phyloP scores from a whole-genome alignment of 176 grass and related monocot genomes.

The Aegilops speltoides region DNA sequence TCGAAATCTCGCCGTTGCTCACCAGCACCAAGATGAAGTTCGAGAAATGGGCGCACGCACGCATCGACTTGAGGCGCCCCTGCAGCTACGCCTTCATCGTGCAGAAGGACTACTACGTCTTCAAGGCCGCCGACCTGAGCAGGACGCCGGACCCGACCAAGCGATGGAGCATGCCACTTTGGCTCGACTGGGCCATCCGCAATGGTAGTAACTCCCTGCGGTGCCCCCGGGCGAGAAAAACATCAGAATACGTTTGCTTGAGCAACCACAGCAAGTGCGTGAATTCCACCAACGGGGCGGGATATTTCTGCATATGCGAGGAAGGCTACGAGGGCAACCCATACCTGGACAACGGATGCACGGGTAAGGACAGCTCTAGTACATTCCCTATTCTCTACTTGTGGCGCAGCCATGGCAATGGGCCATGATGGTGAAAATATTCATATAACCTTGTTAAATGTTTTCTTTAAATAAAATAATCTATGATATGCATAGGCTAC shows the following conservation, averaged over 20 bases:
- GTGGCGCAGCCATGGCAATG: too few species aligned
- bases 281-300: too few species aligned
- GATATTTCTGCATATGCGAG: too few species aligned
- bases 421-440: too few species aligned
- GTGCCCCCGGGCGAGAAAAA: neutral
- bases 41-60: rapidly evolving
- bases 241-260: conserved; percentile 17
- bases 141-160: neutral
- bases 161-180: neutral
- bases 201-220: neutral
- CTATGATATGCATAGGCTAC: too few species aligned
- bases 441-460: too few species aligned
- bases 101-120: neutral
- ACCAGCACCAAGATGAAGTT: neutral
- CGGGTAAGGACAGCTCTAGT: too few species aligned
- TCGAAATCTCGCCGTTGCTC: neutral
- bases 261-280: neutral
- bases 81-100: conserved; percentile 5
- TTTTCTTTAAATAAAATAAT: too few species aligned
- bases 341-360: too few species aligned
- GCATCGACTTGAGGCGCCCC: neutral
- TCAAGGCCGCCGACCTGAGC: neutral
- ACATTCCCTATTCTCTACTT: too few species aligned
- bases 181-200: conserved; percentile 19
- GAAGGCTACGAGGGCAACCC: too few species aligned